Evolutionary conservation across 257 asterid genomes (phyloP).

Genomic region (Ophiorrhiza pumila): DNA sequence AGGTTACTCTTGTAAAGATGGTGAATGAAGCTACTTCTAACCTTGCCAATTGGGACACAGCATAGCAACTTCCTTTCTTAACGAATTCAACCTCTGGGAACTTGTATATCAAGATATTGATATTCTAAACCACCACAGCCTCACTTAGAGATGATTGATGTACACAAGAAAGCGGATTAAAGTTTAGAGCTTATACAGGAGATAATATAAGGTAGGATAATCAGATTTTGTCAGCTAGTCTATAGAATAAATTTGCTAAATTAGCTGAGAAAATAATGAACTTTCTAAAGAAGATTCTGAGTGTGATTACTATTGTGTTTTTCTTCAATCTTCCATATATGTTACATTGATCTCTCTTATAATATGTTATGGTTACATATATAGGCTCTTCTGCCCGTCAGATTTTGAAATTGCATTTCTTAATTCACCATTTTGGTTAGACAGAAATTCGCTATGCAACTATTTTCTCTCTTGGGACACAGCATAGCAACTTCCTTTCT

Average conservation of each 20-base stretch:
- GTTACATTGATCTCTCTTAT: too few relatives aligned
- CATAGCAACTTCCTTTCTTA: neutral
- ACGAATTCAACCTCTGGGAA: neutral
- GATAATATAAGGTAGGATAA: neutral
- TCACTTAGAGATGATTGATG: neutral
- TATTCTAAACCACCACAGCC: neutral
- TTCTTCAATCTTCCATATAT: too few relatives aligned
- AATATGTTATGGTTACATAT: too few relatives aligned
- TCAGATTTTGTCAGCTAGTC: neutral
- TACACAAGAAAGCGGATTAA: neutral
- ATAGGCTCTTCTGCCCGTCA: too few relatives aligned
- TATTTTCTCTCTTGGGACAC: too few relatives aligned
- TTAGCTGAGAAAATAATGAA: neutral
- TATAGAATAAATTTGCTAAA: neutral
- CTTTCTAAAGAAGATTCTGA: neutral
- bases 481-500: neutral
- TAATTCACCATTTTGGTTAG: too few relatives aligned
- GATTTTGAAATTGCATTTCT: too few relatives aligned
- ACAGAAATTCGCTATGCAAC: too few relatives aligned
- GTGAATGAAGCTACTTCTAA: conserved; percentile 62
- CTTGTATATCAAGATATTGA: neutral
- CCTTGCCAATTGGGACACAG: conserved; percentile 53
- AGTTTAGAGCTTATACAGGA: neutral
- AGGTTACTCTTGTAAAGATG: conserved; percentile 60
- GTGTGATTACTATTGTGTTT: too few relatives aligned